These are phyloP conservation scores for Aspergillus ustus DNA, from an alignment of 2,329 filamentous ascomycete genomes.

Conservation along the genomic window DNA sequence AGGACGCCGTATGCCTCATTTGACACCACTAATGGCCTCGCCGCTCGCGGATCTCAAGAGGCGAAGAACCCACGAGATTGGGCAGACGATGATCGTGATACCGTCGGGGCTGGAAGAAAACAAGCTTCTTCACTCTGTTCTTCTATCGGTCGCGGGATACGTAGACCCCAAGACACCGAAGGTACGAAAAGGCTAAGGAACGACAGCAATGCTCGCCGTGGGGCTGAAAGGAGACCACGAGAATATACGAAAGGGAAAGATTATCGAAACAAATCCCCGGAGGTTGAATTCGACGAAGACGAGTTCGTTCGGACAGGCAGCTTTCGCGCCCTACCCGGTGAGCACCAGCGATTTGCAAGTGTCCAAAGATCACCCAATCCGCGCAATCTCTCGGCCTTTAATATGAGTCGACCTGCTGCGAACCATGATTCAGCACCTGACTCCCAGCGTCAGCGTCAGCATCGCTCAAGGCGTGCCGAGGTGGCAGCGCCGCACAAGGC, in stretches of 20 bases:
- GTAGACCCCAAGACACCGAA: background rate
- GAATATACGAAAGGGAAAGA: background rate
- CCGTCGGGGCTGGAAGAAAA: background rate
- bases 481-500: conserved; percentile 21
- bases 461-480: conserved; percentile 7
- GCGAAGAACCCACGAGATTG: background rate
- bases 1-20: background rate
- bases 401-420: background rate
- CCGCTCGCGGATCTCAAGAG: background rate
- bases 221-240: background rate
- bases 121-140: background rate
- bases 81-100: background rate
- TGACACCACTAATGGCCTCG: background rate
- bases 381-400: background rate
- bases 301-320: conserved; percentile 39
- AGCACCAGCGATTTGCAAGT: conserved; percentile 24
- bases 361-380: background rate
- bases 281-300: conserved; percentile 27
- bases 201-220: conserved; percentile 2
- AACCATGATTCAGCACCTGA: background rate
- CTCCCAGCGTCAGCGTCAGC: background rate
- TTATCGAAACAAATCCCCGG: background rate
- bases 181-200: background rate
- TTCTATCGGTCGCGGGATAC: background rate
- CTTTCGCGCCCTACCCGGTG: conserved; percentile 31